Base-by-base conservation (phyloP, 345 rosid species). In the Viola odorata region DNA sequence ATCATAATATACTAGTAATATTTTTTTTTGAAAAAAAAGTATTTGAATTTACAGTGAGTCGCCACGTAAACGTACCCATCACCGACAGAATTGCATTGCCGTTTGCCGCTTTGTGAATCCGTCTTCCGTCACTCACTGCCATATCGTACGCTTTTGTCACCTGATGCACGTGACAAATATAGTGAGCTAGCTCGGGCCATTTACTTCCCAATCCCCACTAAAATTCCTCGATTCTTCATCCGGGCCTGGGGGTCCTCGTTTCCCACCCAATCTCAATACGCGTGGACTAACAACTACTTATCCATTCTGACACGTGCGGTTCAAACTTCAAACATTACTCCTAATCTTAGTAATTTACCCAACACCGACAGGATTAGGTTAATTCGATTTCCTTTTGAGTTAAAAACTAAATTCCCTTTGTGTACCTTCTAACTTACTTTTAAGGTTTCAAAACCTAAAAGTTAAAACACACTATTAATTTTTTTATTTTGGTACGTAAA, bases 141-240 rank as follows among this genome's bases (percentile, higher is more conserved):
- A 13, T 45, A 48, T 41, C 60, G 16, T 47, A 37, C 58, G 73
- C 75, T 72, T 66, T 66, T 3, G 4, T 12, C 75, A 66, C 77
- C 73, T 72, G 82, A 9, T n/a, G 8, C 78, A 69, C 74, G 64
- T 69, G 71, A 62, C 58, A 13, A 12, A 1, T 45, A 12, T 5
- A 11, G 15, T 2, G 32, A 23, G 32, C 32, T 23, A 23, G 32
- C 32, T 23, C 32, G 32, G 1, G 32, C 32, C 32, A 23, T 0
- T 23, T 23, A 23, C 32, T 23, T 23, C 7, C 45, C 45, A 42
- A 42, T 6, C 11, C 45, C 45, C 45, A 47, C 50, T 4, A 7
- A 47, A 47, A 47, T 47, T 47, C 50, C 50, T 3, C 50, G 13
- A 47, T 3, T n/a, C 50, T 47, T 47, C 50, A 6, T 47, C 13